Evolutionary conservation across 257 asterid species (phyloP).

Genomic region (Solanum ahanhuiri): DNA sequence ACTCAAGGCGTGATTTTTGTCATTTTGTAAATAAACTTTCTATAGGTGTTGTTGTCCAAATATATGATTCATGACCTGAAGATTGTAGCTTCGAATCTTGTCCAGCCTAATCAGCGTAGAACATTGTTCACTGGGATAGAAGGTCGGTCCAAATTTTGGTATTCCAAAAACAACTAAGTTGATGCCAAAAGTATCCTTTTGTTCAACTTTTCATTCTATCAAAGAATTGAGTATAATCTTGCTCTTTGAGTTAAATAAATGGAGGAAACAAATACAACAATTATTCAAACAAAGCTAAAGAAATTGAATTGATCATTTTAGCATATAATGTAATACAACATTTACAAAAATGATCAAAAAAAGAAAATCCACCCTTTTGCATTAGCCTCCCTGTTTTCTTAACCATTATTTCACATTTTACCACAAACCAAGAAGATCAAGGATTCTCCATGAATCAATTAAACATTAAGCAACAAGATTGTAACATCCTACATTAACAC

Average conservation of each 20-base stretch:
- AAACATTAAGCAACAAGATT: slow-evolving; percentile 5
- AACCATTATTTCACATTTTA: slow-evolving; percentile 1
- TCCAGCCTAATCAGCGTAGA: no score
- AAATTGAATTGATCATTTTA: not conserved
- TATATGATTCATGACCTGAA: no score
- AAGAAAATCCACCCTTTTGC: slow-evolving; percentile 6
- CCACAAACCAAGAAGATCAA: slow-evolving; percentile 1
- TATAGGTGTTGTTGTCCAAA: no score
- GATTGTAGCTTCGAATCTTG: no score
- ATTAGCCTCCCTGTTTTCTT: not conserved
- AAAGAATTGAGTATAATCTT: not conserved
- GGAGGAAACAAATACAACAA: not conserved
- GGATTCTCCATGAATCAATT: slow-evolving; percentile 4
- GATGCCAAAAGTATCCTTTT: not conserved
- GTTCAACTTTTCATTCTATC: not conserved
- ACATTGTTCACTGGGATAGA: no score
- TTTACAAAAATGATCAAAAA: not conserved
- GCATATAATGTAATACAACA: not conserved
- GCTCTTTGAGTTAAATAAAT: not conserved
- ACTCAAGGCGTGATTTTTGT: no score
- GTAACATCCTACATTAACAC: slow-evolving; percentile 20
- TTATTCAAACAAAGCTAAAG: not conserved
- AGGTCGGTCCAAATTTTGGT: not conserved
- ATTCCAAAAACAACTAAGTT: not conserved
- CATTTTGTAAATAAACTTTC: no score